A percentile compares a stretch with the other conserved stretches of the same genome.
Conservation (phyloP, 495 filamentous ascomycete genomes). For the Aspergillus bertholletiae region DNA sequence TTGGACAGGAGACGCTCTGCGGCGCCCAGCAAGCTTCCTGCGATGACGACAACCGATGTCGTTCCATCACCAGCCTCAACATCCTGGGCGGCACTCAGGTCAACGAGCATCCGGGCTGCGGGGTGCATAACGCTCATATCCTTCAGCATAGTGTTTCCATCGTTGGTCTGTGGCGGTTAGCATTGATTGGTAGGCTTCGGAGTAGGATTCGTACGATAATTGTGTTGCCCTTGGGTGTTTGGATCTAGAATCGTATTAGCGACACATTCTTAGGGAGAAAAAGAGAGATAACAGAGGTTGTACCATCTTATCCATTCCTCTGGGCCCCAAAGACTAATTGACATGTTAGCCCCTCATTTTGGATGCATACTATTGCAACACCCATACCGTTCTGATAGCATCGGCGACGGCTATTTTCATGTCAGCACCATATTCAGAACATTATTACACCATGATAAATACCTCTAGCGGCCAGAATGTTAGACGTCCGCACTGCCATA, state of each 20-base stretch:
- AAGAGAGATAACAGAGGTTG: conserved; percentile 2
- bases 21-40: conserved; percentile 87
- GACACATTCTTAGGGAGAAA: neutral
- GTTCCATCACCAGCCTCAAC: conserved; percentile 98
- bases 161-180: conserved; percentile 68
- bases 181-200: conserved; percentile 9
- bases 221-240: conserved; percentile 91
- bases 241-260: conserved; percentile 56
- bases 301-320: conserved; percentile 96
- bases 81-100: conserved; percentile 94
- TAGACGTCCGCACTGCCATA: conserved; percentile 86
- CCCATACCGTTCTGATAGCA: conserved; percentile 80
- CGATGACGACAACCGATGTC: conserved; percentile 96
- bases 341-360: conserved; percentile 43
- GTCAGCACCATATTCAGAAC: conserved; percentile 11
- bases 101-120: conserved; percentile 97
- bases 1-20: conserved; percentile 86
- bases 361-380: conserved; percentile 12
- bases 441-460: conserved; percentile 20
- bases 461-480: conserved; percentile 97
- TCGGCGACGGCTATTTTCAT: conserved; percentile 75
- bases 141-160: conserved; percentile 97
- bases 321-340: conserved; percentile 63
- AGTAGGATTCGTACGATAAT: conserved; percentile 63
- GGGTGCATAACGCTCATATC: conserved; percentile 99